These are phyloP conservation scores for Amauroascus niger DNA, from an alignment of 2,329 filamentous ascomycete genomes.

Conservation along the genomic window DNA sequence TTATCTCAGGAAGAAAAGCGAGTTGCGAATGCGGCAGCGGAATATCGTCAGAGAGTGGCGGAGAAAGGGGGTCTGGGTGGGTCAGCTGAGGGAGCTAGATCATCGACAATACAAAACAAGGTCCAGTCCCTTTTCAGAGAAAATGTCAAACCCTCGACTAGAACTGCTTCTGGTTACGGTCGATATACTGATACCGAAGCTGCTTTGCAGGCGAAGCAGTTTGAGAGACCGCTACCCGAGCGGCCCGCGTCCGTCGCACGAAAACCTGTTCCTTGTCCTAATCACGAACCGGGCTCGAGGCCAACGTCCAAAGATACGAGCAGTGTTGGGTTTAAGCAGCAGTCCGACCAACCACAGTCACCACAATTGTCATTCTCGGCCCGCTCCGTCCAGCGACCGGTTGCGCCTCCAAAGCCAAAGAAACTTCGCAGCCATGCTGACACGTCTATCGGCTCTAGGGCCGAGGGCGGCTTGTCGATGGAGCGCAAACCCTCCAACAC, in stretches of 20 bases:
- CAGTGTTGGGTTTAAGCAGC: not conserved
- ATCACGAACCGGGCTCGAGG: conserved; percentile 6
- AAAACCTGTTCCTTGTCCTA: conserved; percentile 10
- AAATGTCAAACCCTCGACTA: conserved; percentile 52
- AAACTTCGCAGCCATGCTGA: conserved; percentile 35
- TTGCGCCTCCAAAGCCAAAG: conserved; percentile 52
- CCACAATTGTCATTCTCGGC: conserved; percentile 21
- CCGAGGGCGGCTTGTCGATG: not conserved
- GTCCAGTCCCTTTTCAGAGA: conserved; percentile 79
- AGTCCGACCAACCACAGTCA: conserved; percentile 16
- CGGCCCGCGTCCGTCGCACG: conserved; percentile 13
- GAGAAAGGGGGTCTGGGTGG: conserved; percentile 47
- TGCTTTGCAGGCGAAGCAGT: conserved; percentile 34
- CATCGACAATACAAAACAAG: conserved; percentile 81
- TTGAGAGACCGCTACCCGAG: conserved; percentile 18
- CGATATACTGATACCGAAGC: conserved; percentile 57
- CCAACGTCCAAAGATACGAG: conserved; percentile 12
- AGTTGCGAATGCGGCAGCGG: conserved; percentile 78
- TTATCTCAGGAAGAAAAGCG: conserved; percentile 81
- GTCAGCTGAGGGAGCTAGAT: conserved; percentile 47
- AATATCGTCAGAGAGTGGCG: conserved; percentile 69
- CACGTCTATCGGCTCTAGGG: not conserved
- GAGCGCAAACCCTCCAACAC: conserved; percentile 20
- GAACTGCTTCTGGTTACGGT: conserved; percentile 83
- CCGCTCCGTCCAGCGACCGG: conserved; percentile 36